Evolutionary conservation across 2,329 filamentous ascomycete genomes (phyloP), one percentile per base, ranked within the genome.

Genomic region (Sphaceloma murrayae): DNA sequence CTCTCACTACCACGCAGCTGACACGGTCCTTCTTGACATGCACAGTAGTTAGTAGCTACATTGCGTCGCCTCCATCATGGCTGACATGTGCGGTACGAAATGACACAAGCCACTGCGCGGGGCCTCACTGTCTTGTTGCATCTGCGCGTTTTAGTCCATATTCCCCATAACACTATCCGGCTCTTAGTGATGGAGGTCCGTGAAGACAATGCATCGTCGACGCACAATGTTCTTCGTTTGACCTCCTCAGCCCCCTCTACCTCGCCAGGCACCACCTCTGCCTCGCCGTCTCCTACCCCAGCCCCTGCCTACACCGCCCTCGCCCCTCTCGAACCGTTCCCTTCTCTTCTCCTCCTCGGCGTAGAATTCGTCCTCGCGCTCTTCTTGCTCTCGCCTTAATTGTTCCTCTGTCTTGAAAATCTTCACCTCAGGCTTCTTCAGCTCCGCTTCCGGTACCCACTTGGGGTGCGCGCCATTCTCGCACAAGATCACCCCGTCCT

Each of bases 391-490:
- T 43, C 66, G 66, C 58, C 78, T 77, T 34, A 78, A 68, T 68
- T 81, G 84, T 51, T 82, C 78, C 21, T 75, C 76, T 5, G 82
- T 85, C 67, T 81, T 82, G 60, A 85, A 81, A 29, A 87, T 67
- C 46, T 67, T 66, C 31, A 74, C 69, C 47, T 73, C 73, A 4
- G 74, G 76, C 53, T 70, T 72, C 48, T 69, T 72, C 45, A 80
- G 67, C 51, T 88, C 79, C 56, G 77, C 76, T 17, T 79, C 77
- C n/a, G 62, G 71, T 13, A 67, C 64, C 80, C 85, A 96, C 48
- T 79, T 75, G 2, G 89, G 80, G 62, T 98, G 91, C 4, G 85
- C 82, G 14, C 85, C 85, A 51, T 82, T 76, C 58, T 78, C 79
- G 65, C 91, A 98, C 5, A 69, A 68, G 49, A 63, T 58, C 10